Conservation (phyloP, 495 filamentous ascomycete genomes). For the Lichenothelia convexa region DNA sequence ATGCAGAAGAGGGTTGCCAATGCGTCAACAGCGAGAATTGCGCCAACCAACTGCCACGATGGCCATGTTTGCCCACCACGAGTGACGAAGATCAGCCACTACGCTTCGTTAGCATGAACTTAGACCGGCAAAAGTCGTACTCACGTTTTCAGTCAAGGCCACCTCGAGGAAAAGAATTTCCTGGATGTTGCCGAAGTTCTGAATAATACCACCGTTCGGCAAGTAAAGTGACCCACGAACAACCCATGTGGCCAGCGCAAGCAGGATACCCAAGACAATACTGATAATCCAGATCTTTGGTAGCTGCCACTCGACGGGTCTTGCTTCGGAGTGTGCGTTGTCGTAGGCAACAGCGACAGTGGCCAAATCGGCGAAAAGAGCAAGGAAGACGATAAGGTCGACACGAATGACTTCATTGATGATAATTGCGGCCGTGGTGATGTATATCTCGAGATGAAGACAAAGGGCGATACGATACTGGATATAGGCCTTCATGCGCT, state of each 20-base stretch:
- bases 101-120: too few relatives aligned
- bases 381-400: constrained; percentile 58
- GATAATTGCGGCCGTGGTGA: constrained; percentile 63
- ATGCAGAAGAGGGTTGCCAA: constrained; percentile 53
- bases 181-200: constrained; percentile 54
- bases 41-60: constrained; percentile 52
- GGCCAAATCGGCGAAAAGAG: constrained; percentile 59
- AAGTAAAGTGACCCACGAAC: constrained; percentile 49
- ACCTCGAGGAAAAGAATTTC: constrained; percentile 59
- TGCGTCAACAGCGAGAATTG: constrained; percentile 53
- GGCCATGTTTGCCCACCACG: constrained; percentile 54
- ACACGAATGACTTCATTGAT: constrained; percentile 50
- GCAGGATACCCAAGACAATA: constrained; percentile 43
- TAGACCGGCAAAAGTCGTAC: too few relatives aligned
- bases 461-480: constrained; percentile 68
- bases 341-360: constrained; percentile 64
- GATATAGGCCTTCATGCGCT: constrained; percentile 68
- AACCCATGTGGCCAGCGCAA: constrained; percentile 51
- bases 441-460: constrained; percentile 58
- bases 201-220: constrained; percentile 49
- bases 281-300: constrained; percentile 67
- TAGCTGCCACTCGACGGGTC: constrained; percentile 60
- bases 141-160: constrained; percentile 56
- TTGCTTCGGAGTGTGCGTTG: constrained; percentile 53
- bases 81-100: constrained; percentile 68